Conservation (phyloP, 2,329 filamentous ascomycete genomes). For the Diaporthe caulivora region DNA sequence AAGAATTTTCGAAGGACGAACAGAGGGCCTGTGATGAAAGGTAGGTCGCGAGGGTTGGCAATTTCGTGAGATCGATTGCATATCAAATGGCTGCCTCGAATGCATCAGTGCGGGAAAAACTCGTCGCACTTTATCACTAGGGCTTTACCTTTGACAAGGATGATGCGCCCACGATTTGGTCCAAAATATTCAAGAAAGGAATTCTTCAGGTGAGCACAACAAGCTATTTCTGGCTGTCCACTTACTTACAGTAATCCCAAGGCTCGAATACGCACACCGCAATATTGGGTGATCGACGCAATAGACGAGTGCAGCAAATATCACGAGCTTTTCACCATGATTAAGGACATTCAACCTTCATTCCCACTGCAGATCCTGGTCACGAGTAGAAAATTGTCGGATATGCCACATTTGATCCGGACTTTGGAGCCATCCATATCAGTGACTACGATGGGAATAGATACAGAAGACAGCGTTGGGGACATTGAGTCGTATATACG, state of each 20-base stretch:
- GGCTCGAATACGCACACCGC: constrained; percentile 39
- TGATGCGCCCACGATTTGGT: constrained; percentile 49
- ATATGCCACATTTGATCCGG: constrained; percentile 39
- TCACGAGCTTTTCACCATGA: constrained; percentile 44
- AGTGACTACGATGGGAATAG: constrained; percentile 39
- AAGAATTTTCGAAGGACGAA: neutral
- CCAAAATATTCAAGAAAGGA: constrained; percentile 48
- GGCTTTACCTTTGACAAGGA: constrained; percentile 43
- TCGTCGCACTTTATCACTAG: constrained; percentile 44
- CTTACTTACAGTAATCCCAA: constrained; percentile 16
- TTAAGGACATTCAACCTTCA: constrained; percentile 39
- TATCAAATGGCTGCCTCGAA: constrained; percentile 50
- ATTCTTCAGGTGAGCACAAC: constrained; percentile 46
- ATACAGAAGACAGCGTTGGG: constrained; percentile 43
- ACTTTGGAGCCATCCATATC: constrained; percentile 30
- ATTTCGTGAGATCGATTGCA: constrained; percentile 46
- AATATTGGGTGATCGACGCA: constrained; percentile 53
- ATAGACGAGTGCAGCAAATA: constrained; percentile 49
- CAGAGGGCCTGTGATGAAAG: too few species aligned
- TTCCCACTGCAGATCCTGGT: constrained; percentile 47
- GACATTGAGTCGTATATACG: constrained; percentile 46
- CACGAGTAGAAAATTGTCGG: constrained; percentile 45
- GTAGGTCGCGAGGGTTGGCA: constrained; percentile 16
- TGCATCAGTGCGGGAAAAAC: constrained; percentile 41
- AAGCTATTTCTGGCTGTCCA: neutral